Evolutionary conservation across 2,329 filamentous ascomycete species (phyloP), one percentile per base, ranked within the genome.

Genomic region (Emmonsiellopsis sp.): DNA sequence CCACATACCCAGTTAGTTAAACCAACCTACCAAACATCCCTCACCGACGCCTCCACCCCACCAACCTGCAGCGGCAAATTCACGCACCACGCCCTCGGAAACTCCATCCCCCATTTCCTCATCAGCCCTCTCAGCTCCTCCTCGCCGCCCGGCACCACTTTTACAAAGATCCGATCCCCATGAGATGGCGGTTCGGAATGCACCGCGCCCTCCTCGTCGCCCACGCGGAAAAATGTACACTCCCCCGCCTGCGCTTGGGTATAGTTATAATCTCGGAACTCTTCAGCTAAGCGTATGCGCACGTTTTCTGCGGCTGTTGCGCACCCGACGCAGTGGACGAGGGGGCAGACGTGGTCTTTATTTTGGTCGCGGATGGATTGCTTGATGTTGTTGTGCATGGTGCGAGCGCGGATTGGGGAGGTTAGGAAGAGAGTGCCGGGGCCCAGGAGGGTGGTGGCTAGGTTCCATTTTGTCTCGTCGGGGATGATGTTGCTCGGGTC

Each of bases 371-470:
- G 62, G 1, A 61, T 57, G 0, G 57, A 54, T 1, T 54, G 48
- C 38, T 68, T 70, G 2, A 70, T 64, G 0, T 32, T 30, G 3
- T 58, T 56, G 51, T 74, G 70, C 0, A 63, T 61, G 0, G 54
- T 8, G 2, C 74, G 67, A 0, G 75, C 74, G 1, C 53, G 35
- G 0, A 55, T 8, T 0, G 63, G 34, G 1, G 68, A 63, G 11
- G 47, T 49, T 20, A 75, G 67, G 63, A 79, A 78, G 15, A 77
- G 63, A 0, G 76, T 78, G 2, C 68, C 60, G 0, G 76, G 73
- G 2, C 76, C 76, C 1, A 76, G 67, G 8, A 78, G 67, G 0
- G 75, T 73, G 2, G 74, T 69, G 58, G 71, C 73, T 0, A 79
- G 65, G 63, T 79, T 79, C 74, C 75, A 79, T 57, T 73, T 66